Base-by-base conservation (phyloP, 1,139 yeast genomes). In the Chernovozyma aurita region DNA sequence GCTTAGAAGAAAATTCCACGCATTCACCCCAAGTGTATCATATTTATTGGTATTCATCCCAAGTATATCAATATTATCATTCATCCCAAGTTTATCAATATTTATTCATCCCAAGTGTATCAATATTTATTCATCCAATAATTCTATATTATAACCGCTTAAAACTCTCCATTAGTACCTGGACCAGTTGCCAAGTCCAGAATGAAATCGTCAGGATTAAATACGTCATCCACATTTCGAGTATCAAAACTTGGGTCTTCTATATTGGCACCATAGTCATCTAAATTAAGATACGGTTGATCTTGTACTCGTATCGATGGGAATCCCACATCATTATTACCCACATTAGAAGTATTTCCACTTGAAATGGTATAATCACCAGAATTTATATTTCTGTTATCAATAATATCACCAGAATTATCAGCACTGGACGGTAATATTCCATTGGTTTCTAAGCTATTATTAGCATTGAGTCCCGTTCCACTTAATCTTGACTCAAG, bases 161-260 rank as follows among this genome's bases (percentile, higher is more conserved):
- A 26, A 8, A 26, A 13, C 6, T 26, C 28, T 7, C 9, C 11
- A 14, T 13, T 21, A 16, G n/a, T 18, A 16, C 18, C 14, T 26
- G 28, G 28, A 7, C 12, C 28, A 7, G 36, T 34, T 4, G 40
- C 32, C 5, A 39, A 35, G 28, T 45, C 49, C 48, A 45, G 48
- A 39, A 44, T 45, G 32, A 45, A 45, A 18, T 45, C 48, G 21
- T 45, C 47, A 7, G 49, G 49, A 29, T 45, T 42, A 30, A 45
- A 45, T 13, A 34, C n/a, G 9, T 16, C 17, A n/a, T 26, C 28
- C 8, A 26, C 15, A 8, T 13, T 26, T 16, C 17, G 6, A 12
- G 8, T 16, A 12, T 26, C 28, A 26, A 26, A 26, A 12, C 11
- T 26, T 12, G 6, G 17, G 8, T 8, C 15, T 16, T 26, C 28